A percentile compares a stretch with the other conserved stretches of the same genome.
These are phyloP conservation scores for Xylariaceae sp. DNA, from an alignment of 2,329 filamentous ascomycete species.

Conservation along the genomic window DNA sequence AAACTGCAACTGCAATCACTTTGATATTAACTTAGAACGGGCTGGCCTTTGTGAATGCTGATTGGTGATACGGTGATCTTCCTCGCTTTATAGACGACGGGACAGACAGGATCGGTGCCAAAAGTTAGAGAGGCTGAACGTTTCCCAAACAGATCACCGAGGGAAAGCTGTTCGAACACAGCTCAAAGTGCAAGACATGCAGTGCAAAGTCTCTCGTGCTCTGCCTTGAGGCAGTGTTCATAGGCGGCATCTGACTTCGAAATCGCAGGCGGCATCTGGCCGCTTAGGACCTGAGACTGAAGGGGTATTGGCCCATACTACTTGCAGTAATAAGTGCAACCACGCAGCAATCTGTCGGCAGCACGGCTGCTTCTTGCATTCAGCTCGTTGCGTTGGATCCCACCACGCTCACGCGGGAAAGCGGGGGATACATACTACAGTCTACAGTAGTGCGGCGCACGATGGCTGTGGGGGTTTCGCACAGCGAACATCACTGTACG, in stretches of 20 bases:
- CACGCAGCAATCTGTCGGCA: too few species aligned
- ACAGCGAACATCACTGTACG: background rate
- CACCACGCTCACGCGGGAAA: too few species aligned
- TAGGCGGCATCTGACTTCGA: too few species aligned
- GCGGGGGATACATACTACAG: background rate
- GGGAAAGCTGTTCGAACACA: background rate
- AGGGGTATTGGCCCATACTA: too few species aligned
- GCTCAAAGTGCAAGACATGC: background rate
- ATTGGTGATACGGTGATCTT: background rate
- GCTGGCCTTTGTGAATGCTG: background rate
- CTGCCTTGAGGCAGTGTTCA: too few species aligned
- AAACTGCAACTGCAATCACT: background rate
- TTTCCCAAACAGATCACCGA: conserved; percentile 14
- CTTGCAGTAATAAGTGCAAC: too few species aligned
- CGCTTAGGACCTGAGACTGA: too few species aligned
- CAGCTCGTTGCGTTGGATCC: too few species aligned
- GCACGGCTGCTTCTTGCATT: too few species aligned
- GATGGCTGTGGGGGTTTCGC: conserved; percentile 3
- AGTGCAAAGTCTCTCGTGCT: background rate
- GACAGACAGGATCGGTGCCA: background rate
- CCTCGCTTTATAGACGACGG: conserved; percentile 6
- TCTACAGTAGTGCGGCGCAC: background rate
- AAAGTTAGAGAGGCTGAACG: background rate
- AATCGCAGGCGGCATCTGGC: too few species aligned
- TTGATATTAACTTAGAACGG: background rate